Evolutionary conservation across 257 asterid species (phyloP).

Genomic region (Nicotiana noctiflora): DNA sequence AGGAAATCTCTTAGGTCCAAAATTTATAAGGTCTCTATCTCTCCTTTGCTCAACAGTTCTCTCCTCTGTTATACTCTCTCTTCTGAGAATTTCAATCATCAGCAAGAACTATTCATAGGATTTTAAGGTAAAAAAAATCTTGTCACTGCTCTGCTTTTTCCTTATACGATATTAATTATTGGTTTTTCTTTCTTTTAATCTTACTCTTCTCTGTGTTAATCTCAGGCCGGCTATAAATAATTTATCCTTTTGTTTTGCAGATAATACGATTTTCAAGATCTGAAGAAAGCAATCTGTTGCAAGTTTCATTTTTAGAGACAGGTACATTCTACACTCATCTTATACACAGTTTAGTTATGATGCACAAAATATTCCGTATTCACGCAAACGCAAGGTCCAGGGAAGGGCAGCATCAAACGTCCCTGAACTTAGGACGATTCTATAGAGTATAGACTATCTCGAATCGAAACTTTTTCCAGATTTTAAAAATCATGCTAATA

Average conservation of each 20-base stretch:
- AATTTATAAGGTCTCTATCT: background rate
- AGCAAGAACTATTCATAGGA: background rate
- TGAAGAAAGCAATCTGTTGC: background rate
- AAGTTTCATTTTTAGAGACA: background rate
- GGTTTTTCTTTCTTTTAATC: background rate
- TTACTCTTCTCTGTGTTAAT: background rate
- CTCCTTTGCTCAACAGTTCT: background rate
- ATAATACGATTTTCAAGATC: background rate
- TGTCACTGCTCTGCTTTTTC: background rate
- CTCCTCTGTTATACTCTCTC: background rate
- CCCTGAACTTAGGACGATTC: too few relatives aligned
- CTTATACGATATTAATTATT: background rate
- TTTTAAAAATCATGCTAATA: too few relatives aligned
- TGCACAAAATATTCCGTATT: too few relatives aligned
- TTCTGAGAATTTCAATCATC: conserved; percentile 2
- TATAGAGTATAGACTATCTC: too few relatives aligned
- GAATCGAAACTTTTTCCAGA: too few relatives aligned
- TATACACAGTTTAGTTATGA: too few relatives aligned
- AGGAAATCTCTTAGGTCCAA: conserved; percentile 5
- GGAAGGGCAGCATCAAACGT: too few relatives aligned
- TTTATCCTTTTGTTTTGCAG: background rate
- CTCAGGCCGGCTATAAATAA: background rate
- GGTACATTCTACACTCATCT: background rate
- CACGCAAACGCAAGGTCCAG: too few relatives aligned
- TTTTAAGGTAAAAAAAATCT: background rate